Conservation (phyloP, 805 yeast species). For the Kockiozyma suomiensis region DNA sequence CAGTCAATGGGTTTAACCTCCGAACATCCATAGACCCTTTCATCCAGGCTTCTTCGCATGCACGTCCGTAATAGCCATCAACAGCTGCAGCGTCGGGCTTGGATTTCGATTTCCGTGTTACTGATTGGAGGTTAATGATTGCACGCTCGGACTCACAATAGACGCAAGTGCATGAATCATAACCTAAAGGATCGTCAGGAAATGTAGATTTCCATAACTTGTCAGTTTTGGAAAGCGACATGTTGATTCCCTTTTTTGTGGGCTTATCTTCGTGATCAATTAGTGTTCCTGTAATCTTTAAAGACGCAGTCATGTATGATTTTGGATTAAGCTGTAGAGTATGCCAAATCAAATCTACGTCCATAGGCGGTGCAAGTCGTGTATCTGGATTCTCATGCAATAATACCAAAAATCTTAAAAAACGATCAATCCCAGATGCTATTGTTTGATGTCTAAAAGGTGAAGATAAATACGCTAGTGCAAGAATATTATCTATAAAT, state of each 20-base stretch:
- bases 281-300: constrained; percentile 12
- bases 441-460: constrained; percentile 27
- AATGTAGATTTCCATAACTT: constrained; percentile 1
- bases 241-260: not conserved
- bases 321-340: constrained; percentile 33
- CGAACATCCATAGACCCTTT: constrained; percentile 6
- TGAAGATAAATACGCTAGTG: constrained; percentile 29
- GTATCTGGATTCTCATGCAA: constrained; percentile 12
- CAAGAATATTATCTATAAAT: constrained; percentile 33
- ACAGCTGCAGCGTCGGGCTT: not conserved
- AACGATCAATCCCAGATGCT: constrained; percentile 14
- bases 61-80: constrained; percentile 14
- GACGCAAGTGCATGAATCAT: constrained; percentile 16
- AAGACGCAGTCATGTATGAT: constrained; percentile 7
- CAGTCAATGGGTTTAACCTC: not conserved
- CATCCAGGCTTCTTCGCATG: constrained; percentile 1
- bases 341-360: constrained; percentile 36
- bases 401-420: constrained; percentile 21
- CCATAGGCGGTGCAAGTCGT: constrained; percentile 31
- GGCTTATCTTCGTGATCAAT: constrained; percentile 16
- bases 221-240: not conserved
- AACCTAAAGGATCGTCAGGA: constrained; percentile 9
- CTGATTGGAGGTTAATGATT: no score
- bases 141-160: constrained; percentile 20
- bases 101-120: not conserved